Conservation (phyloP, 2,329 filamentous ascomycete genomes). For the Ophiostoma piceae region DNA sequence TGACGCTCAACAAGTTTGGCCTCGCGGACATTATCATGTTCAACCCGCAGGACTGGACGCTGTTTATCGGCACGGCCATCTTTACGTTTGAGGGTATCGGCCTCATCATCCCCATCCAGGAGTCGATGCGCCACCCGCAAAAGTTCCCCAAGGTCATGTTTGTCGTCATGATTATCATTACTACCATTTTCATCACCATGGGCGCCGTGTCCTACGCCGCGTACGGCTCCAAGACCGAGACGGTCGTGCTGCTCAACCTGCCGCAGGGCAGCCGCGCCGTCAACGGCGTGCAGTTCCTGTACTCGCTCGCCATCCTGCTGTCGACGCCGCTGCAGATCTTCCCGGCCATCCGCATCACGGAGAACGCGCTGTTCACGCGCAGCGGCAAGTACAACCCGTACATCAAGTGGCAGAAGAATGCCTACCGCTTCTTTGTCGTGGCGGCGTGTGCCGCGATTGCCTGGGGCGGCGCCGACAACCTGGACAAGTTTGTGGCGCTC, state of each 20-base stretch:
- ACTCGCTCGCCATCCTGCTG: constrained; percentile 93
- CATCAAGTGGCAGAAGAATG: constrained; percentile 99
- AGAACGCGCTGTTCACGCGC: constrained; percentile 87
- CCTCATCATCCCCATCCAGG: constrained; percentile 95
- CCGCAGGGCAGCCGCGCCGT: constrained; percentile 94
- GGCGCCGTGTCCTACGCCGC: constrained; percentile 93
- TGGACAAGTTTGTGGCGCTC: constrained; percentile 95
- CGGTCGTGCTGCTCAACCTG: constrained; percentile 91
- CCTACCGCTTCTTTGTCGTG: constrained; percentile 90
- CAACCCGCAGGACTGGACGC: constrained; percentile 86
- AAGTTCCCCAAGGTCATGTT: constrained; percentile 88
- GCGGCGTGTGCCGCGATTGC: constrained; percentile 79
- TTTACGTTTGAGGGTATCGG: constrained; percentile 99
- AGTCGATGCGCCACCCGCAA: constrained; percentile 85
- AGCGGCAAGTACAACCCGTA: constrained; percentile 97
- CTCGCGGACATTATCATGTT: constrained; percentile 84
- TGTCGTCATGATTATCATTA: constrained; percentile 92
- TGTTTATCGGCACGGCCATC: constrained; percentile 97
- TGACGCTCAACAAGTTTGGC: constrained; percentile 71
- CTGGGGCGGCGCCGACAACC: constrained; percentile 84
- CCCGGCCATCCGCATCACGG: constrained; percentile 92
- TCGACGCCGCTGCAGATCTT: constrained; percentile 96
- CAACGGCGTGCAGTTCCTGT: constrained; percentile 92
- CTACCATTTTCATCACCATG: constrained; percentile 81
- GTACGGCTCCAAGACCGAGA: constrained; percentile 91